Evolutionary conservation across 345 rosid species (phyloP).

Genomic region (Brassica cretica): DNA sequence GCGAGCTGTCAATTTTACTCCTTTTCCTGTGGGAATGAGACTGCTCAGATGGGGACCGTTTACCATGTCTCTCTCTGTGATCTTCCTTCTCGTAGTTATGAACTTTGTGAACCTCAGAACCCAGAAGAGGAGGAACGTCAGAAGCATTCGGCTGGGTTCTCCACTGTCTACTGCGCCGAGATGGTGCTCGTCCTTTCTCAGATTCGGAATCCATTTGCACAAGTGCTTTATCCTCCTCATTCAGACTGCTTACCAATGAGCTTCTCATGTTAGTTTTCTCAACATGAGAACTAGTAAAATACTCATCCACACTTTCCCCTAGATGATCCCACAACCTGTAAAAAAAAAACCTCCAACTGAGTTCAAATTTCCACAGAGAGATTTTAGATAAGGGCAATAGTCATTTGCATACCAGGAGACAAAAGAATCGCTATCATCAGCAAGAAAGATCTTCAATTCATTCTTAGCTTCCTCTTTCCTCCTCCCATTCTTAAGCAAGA

Average conservation of each 20-base stretch:
- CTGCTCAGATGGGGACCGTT: conserved; percentile 58
- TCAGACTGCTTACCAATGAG: conserved; percentile 38
- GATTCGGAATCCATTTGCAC: conserved; percentile 46
- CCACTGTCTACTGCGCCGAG: conserved; percentile 68
- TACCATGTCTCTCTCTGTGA: conserved; percentile 41
- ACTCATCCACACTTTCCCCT: conserved; percentile 59
- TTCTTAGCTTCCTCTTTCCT: conserved; percentile 79
- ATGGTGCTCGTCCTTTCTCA: conserved; percentile 48
- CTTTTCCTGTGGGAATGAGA: conserved; percentile 56
- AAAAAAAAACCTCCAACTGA: background rate
- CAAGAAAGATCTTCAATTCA: conserved; percentile 87
- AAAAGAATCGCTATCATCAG: conserved; percentile 85
- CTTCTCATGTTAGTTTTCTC: conserved; percentile 39
- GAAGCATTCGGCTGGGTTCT: conserved; percentile 50
- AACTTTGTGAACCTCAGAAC: conserved; percentile 55
- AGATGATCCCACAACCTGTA: conserved; percentile 98
- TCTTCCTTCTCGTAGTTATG: conserved; percentile 48
- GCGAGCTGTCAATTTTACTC: conserved; percentile 51
- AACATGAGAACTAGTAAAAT: conserved; percentile 45
- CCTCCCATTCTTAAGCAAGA: conserved; percentile 85
- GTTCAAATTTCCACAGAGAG: background rate
- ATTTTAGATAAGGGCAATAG: conserved; percentile 20
- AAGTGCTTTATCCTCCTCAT: conserved; percentile 40
- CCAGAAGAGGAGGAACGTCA: conserved; percentile 65
- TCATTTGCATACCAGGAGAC: conserved; percentile 61